Conservation (phyloP, 192 early-diverging fungal species). For the Backusella mclennaniae region DNA sequence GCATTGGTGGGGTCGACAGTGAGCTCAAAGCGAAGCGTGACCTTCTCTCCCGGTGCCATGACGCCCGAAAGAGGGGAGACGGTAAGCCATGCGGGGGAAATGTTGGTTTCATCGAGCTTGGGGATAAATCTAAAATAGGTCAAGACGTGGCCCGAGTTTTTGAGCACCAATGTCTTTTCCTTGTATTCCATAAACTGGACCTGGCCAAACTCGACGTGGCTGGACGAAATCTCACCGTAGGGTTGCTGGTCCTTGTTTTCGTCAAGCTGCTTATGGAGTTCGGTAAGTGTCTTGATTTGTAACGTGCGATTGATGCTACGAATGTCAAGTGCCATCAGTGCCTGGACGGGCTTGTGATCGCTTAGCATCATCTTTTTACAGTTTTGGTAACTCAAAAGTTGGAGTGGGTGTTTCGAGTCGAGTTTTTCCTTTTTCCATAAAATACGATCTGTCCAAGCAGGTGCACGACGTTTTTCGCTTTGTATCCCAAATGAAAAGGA, state of each 20-base stretch:
- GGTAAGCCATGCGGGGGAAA: conserved; percentile 72
- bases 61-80: conserved; percentile 65
- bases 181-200: conserved; percentile 54
- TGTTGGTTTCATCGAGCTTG: conserved; percentile 55
- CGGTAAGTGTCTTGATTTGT: conserved; percentile 53
- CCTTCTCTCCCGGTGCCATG: conserved; percentile 71
- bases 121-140: conserved; percentile 73
- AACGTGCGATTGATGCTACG: conserved; percentile 57
- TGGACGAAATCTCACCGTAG: conserved; percentile 66
- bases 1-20: conserved; percentile 51
- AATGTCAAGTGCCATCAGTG: conserved; percentile 63
- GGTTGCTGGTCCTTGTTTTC: conserved; percentile 71
- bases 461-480: conserved; percentile 76
- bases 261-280: conserved; percentile 74
- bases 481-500: too few species aligned
- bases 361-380: conserved; percentile 66
- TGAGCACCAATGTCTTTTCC: conserved; percentile 52
- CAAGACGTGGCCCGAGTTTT: conserved; percentile 76
- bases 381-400: conserved; percentile 51
- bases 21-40: conserved; percentile 57
- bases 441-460: conserved; percentile 94
- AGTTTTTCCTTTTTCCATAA: conserved; percentile 67
- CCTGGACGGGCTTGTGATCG: conserved; percentile 93
- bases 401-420: conserved; percentile 24
- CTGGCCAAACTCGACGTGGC: conserved; percentile 70